phyloP scores from a whole-genome alignment of 495 filamentous ascomycete species.

The Rhypophila decipiens region DNA sequence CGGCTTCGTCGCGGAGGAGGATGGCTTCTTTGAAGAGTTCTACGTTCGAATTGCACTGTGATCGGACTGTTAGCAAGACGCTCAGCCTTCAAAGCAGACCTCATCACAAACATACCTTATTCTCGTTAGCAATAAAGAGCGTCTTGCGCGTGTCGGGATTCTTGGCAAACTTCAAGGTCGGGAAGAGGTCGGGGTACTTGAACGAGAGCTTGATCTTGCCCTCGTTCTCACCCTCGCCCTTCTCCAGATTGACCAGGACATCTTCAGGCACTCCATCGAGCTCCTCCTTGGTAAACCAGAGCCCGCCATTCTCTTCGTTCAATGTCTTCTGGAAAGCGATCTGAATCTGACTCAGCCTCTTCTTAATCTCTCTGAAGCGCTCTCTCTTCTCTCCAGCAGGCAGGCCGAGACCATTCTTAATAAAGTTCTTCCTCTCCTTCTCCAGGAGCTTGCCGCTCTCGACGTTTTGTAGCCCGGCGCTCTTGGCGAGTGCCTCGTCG shows the following conservation, averaged over 20 bases:
- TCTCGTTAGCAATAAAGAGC: slow-evolving; percentile 54
- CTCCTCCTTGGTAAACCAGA: slow-evolving; percentile 55
- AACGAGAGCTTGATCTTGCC: slow-evolving; percentile 53
- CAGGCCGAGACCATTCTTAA: slow-evolving; percentile 51
- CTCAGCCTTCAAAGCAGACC: not conserved
- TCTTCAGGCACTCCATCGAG: slow-evolving; percentile 54
- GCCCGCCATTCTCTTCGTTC: slow-evolving; percentile 54
- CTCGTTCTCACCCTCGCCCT: slow-evolving; percentile 63
- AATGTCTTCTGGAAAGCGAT: slow-evolving; percentile 56
- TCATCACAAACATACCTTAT: slow-evolving; percentile 35
- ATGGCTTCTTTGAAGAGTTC: slow-evolving; percentile 83
- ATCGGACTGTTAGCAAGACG: slow-evolving; percentile 1
- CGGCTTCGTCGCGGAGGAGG: slow-evolving; percentile 84
- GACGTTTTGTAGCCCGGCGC: slow-evolving; percentile 27
- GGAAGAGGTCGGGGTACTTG: slow-evolving; percentile 60
- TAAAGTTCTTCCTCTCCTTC: slow-evolving; percentile 52
- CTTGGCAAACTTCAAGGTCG: slow-evolving; percentile 51
- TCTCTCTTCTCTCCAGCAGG: slow-evolving; percentile 48
- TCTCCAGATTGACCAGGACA: slow-evolving; percentile 53
- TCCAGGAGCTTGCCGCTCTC: slow-evolving; percentile 51
- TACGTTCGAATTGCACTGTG: slow-evolving; percentile 70
- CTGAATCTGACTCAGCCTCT: slow-evolving; percentile 48
- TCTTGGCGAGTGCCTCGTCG: slow-evolving; percentile 21
- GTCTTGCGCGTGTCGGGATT: slow-evolving; percentile 48
- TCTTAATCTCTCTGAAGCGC: slow-evolving; percentile 61